A percentile compares a stretch with the other conserved stretches of the same genome.
These are phyloP conservation scores for Chaetoceros muelleri DNA, from an alignment of 108 stramenopile genomes.

Conservation along the genomic window DNA sequence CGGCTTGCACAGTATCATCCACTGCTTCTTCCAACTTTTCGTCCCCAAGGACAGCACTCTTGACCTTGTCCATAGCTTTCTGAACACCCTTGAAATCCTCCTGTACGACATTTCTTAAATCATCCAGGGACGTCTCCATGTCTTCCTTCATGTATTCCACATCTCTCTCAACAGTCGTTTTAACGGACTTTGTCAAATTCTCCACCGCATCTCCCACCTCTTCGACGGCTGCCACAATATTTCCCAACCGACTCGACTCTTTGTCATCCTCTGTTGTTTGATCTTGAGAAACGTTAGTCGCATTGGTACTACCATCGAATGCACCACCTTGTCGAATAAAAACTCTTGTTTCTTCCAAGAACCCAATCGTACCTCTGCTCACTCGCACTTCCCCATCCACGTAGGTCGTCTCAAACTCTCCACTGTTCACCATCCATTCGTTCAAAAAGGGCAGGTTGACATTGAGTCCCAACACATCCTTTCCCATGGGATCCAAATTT, in stretches of 20 bases:
- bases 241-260: neutral
- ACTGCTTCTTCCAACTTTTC: neutral
- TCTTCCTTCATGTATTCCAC: neutral
- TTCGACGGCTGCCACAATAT: neutral
- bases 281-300: no score
- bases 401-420: conserved; percentile 62
- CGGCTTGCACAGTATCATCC: neutral
- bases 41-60: neutral
- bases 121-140: neutral
- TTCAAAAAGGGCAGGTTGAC: conserved; percentile 29
- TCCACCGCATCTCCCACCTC: neutral
- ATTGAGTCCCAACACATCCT: conserved; percentile 57
- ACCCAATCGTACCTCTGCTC: conserved; percentile 45
- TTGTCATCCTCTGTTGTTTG: neutral
- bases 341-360: conserved; percentile 58
- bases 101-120: neutral
- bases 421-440: conserved; percentile 40
- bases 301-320: neutral
- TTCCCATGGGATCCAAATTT: conserved; percentile 44
- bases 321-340: conserved; percentile 25
- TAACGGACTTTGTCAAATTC: neutral
- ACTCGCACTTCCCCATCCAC: conserved; percentile 57
- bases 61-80: neutral
- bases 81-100: neutral
- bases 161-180: neutral